A percentile compares a stretch with the other conserved stretches of the same genome.
Evolutionary conservation across 2,329 filamentous ascomycete genomes (phyloP).

Genomic region (Curvularia spicifera): DNA sequence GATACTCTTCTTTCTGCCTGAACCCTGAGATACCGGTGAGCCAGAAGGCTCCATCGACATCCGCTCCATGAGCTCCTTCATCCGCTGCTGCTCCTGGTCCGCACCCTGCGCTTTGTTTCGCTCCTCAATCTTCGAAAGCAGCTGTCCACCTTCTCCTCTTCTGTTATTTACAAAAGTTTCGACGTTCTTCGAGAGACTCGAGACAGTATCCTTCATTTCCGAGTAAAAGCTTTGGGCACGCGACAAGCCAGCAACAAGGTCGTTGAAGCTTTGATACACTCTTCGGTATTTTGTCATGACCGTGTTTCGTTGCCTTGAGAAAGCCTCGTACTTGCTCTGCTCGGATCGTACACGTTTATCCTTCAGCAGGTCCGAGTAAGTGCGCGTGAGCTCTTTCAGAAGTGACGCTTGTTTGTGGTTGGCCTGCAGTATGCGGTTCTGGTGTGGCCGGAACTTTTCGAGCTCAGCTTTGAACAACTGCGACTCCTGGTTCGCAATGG

Average conservation of each 20-base stretch:
- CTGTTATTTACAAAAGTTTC: conserved; percentile 97
- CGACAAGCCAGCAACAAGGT: conserved; percentile 82
- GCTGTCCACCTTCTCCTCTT: conserved; percentile 85
- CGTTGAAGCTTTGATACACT: conserved; percentile 89
- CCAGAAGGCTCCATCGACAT: conserved; percentile 76
- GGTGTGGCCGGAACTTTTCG: conserved; percentile 95
- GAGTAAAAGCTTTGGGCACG: conserved; percentile 92
- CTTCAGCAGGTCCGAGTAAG: conserved; percentile 86
- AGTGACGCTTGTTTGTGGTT: conserved; percentile 93
- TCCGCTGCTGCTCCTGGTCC: conserved; percentile 82
- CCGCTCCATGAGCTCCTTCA: conserved; percentile 90
- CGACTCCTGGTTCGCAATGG: conserved; percentile 87
- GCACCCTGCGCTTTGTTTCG: conserved; percentile 74
- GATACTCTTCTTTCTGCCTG: conserved; percentile 45
- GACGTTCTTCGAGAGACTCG: conserved; percentile 92
- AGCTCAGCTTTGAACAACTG: conserved; percentile 94
- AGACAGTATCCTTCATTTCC: conserved; percentile 94
- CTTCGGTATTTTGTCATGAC: conserved; percentile 89
- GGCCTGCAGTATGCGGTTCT: conserved; percentile 87
- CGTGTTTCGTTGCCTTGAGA: conserved; percentile 79
- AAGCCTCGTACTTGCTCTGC: conserved; percentile 91
- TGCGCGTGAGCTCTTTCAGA: conserved; percentile 90
- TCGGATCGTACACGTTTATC: conserved; percentile 93
- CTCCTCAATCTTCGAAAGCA: conserved; percentile 86
- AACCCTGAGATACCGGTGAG: conserved; percentile 42